phyloP scores from a whole-genome alignment of 352 stramenopile species.

The Globisporangium rhizosaccharum region DNA sequence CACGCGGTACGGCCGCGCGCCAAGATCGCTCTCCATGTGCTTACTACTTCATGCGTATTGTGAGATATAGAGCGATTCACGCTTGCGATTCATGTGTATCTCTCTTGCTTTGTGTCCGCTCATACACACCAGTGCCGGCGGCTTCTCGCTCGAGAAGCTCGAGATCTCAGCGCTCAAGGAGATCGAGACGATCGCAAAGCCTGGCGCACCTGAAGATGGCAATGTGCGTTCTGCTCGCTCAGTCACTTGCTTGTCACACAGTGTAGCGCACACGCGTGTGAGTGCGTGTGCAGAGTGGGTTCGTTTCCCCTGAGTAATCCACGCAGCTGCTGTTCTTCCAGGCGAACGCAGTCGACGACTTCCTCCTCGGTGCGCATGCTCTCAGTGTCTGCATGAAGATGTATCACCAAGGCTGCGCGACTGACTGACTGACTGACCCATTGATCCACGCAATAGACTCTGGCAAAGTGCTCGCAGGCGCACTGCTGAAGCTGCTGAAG shows the following conservation, averaged over 20 bases:
- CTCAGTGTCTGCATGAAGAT: too few species aligned
- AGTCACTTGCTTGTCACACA: too few species aligned
- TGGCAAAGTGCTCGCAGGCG: constrained; percentile 48
- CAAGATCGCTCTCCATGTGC: not conserved
- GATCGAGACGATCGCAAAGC: constrained; percentile 73
- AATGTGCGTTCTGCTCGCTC: constrained; percentile 33
- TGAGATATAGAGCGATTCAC: not conserved
- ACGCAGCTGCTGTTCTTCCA: constrained; percentile 21
- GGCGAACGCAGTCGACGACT: constrained; percentile 69
- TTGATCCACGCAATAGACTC: constrained; percentile 30
- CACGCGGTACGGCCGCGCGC: constrained; percentile 44
- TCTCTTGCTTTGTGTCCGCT: not conserved
- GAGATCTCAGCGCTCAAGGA: constrained; percentile 84
- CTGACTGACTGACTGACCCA: not conserved
- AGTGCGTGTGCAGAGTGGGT: not conserved
- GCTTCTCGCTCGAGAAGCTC: constrained; percentile 82
- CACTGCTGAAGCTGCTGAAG: constrained; percentile 82
- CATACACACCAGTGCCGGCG: constrained; percentile 33
- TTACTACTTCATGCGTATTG: not conserved
- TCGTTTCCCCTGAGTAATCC: constrained; percentile 14
- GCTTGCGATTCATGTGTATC: not conserved
- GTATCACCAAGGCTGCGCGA: too few species aligned
- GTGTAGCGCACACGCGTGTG: not conserved
- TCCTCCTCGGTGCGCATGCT: constrained; percentile 38
- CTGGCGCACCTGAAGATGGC: constrained; percentile 36